These are phyloP conservation scores for Aspergillus ochraceus DNA, from an alignment of 2,329 filamentous ascomycete species.

Conservation along the genomic window DNA sequence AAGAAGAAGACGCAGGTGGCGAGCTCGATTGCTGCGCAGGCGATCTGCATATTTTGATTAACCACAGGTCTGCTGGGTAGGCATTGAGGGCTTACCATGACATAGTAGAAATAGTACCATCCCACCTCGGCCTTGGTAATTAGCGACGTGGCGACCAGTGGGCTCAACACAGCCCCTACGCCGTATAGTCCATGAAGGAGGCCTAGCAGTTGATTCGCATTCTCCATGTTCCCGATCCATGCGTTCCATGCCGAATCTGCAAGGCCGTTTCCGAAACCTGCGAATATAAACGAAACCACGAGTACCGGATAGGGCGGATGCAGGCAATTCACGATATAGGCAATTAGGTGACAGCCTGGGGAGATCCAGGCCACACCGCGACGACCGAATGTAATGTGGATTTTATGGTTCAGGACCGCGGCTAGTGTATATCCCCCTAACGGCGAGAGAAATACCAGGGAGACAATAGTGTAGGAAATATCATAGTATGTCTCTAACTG, in stretches of 20 bases:
- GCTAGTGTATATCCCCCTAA: slow-evolving; percentile 49
- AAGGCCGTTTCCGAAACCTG: slow-evolving; percentile 44
- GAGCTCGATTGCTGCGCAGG: slow-evolving; percentile 28
- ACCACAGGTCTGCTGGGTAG: neutral
- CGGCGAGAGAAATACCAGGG: slow-evolving; percentile 51
- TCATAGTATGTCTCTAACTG: slow-evolving; percentile 50
- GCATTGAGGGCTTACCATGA: slow-evolving; percentile 59
- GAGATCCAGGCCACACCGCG: slow-evolving; percentile 68
- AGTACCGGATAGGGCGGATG: slow-evolving; percentile 46
- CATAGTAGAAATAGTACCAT: slow-evolving; percentile 76
- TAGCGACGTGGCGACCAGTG: slow-evolving; percentile 71
- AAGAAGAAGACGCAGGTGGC: slow-evolving; percentile 16
- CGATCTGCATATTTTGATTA: slow-evolving; percentile 13
- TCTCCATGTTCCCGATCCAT: slow-evolving; percentile 70
- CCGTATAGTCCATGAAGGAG: slow-evolving; percentile 75
- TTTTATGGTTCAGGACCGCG: slow-evolving; percentile 46
- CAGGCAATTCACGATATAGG: slow-evolving; percentile 37
- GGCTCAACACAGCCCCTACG: slow-evolving; percentile 67
- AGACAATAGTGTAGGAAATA: slow-evolving; percentile 51
- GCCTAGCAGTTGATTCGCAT: slow-evolving; percentile 72
- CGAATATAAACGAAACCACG: slow-evolving; percentile 41
- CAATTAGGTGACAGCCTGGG: slow-evolving; percentile 49
- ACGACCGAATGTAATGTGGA: slow-evolving; percentile 57
- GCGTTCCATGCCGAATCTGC: slow-evolving; percentile 60
- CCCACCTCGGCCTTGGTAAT: slow-evolving; percentile 60